These are phyloP conservation scores for Neurospora sp. DNA, from an alignment of 2,329 filamentous ascomycete genomes.

Conservation along the genomic window DNA sequence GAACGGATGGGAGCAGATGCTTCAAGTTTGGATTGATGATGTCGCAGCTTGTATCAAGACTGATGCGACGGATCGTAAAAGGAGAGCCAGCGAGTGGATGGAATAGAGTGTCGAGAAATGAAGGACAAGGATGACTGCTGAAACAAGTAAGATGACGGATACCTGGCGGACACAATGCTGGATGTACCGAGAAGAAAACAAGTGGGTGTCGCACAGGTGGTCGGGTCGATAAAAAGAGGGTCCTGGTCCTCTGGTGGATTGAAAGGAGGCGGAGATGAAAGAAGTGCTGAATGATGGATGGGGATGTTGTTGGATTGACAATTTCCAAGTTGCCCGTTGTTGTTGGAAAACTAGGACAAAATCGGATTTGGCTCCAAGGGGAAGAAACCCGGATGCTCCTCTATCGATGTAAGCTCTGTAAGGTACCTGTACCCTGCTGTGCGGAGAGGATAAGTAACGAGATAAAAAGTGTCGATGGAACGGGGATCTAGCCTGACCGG, in stretches of 20 bases:
- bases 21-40: neutral
- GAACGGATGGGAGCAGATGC: neutral
- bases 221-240: neutral
- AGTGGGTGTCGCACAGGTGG: neutral
- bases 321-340: neutral
- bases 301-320: neutral
- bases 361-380: neutral
- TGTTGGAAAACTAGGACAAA: neutral
- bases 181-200: too few relatives aligned
- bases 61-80: neutral
- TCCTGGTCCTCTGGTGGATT: neutral
- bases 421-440: neutral
- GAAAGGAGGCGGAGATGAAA: neutral
- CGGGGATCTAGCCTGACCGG: neutral
- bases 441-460: neutral
- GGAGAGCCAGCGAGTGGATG: neutral
- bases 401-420: neutral
- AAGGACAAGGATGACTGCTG: neutral
- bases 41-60: neutral
- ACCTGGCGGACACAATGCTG: too few relatives aligned
- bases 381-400: neutral
- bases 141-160: neutral
- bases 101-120: neutral
- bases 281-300: neutral
- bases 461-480: neutral